Conservation (phyloP, 805 yeast species). For the Hermanozyma aechmeae region DNA sequence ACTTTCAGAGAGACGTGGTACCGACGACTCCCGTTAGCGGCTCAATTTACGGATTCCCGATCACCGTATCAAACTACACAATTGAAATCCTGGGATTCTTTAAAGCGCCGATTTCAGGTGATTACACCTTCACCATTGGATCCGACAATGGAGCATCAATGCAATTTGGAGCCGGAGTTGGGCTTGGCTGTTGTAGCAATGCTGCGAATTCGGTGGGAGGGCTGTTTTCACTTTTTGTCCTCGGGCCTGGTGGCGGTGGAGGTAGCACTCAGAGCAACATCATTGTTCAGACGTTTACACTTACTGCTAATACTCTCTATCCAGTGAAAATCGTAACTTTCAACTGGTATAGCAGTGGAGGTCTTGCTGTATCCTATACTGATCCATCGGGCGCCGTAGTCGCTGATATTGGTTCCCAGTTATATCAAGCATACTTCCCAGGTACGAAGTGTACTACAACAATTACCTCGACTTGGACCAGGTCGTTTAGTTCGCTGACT, state of each 20-base stretch:
- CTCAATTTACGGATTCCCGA: too few species aligned
- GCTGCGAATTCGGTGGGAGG: conserved; percentile 8
- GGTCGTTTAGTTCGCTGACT: neutral
- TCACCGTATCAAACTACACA: conserved; percentile 3
- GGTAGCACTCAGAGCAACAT: conserved; percentile 3
- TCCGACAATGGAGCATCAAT: conserved; percentile 11
- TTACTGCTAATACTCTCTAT: conserved; percentile 5
- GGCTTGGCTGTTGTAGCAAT: conserved; percentile 8
- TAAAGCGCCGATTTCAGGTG: conserved; percentile 5
- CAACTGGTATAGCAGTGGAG: conserved; percentile 8
- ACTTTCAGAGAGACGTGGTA: too few species aligned
- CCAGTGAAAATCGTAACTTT: conserved; percentile 9
- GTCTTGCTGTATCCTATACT: conserved; percentile 3
- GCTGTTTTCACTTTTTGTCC: conserved; percentile 4
- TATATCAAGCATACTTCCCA: conserved; percentile 4
- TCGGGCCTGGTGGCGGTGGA: conserved; percentile 8
- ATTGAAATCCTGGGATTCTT: conserved; percentile 7
- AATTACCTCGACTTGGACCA: neutral
- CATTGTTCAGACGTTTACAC: conserved; percentile 4
- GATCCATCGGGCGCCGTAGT: conserved; percentile 2
- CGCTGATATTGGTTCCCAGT: conserved; percentile 4
- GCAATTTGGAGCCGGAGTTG: conserved; percentile 9
- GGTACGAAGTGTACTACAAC: conserved; percentile 3
- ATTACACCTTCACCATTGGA: conserved; percentile 5
- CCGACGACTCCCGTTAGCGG: too few species aligned